Base-by-base conservation (phyloP, 1,284 basidiomycete species). In the Phellopilus nigrolimitatus region DNA sequence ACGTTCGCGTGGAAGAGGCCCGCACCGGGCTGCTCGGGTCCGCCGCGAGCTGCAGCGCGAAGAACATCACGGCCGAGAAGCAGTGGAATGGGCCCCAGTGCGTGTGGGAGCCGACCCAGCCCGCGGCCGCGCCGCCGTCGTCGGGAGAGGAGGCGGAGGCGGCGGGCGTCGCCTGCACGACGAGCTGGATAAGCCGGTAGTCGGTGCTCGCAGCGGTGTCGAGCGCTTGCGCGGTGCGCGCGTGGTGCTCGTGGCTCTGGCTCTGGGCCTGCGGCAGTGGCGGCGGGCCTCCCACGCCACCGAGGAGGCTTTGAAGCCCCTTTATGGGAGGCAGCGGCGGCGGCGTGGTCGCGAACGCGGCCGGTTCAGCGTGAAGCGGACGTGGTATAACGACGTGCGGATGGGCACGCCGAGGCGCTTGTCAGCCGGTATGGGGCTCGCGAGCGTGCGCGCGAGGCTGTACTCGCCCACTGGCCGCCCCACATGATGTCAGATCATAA, bases 1-100 rank as follows among this genome's bases (percentile, higher is more conserved):
- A 90, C 83, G 59, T 84, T 84, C 44, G 76, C 74, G 28, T 85
- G 81, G 70, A 88, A 86, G 33, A 86, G 69, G 19, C 74, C 75
- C 38, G 82, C 85, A 17, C 82, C 84, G 42, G 82, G 81, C 59
- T 88, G 85, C 51, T 86, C 82, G 41, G 84, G 60, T 84, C 80
- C 43, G 80, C 77, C 60, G 89, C 84, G 34, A 89, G 74, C 62
- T 89, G 85, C 69, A 89, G 88, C 15, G 83, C 85, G 74, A 89
- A 89, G 68, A 89, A 89, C 83, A 90, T 89, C 47, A 84, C 84
- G 10, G 87, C 86, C 40, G 83, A 84, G 71, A 90, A 90, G 58
- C 82, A 79, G 64, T 90, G 87, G 68, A 85, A 84, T 0, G 84
- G 83, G 2, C 80, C 82, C 86, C 87, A 88, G 61, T 80, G 83